Percentiles rank a stretch among this genome's conserved stretches.
These are phyloP conservation scores for Penicillium cataractarum DNA, from an alignment of 495 filamentous ascomycete genomes.

Conservation along the genomic window DNA sequence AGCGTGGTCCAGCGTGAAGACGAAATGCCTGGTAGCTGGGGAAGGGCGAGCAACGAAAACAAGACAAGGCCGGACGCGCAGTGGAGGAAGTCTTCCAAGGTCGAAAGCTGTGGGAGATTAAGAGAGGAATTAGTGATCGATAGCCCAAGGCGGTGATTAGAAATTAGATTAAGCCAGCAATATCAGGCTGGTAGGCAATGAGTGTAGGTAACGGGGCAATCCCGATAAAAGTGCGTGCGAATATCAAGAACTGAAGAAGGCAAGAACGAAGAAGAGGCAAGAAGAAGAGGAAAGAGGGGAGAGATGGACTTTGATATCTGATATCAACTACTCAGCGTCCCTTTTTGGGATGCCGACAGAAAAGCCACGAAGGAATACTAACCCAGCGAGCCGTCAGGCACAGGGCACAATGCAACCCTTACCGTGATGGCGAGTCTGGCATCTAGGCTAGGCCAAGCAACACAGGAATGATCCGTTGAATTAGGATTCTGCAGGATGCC, in stretches of 20 bases:
- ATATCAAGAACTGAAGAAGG: too few relatives aligned
- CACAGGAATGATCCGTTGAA: slow-evolving; percentile 54
- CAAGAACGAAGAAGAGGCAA: slow-evolving; percentile 16
- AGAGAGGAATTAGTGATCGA: slow-evolving; percentile 40
- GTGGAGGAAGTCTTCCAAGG: slow-evolving; percentile 39
- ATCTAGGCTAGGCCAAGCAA: slow-evolving; percentile 56
- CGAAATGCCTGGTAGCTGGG: slow-evolving; percentile 43
- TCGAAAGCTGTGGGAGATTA: slow-evolving; percentile 50
- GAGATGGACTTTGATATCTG: slow-evolving; percentile 33
- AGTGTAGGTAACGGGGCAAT: slow-evolving; percentile 17
- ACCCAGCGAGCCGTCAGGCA: slow-evolving; percentile 52
- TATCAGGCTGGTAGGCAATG: slow-evolving; percentile 11
- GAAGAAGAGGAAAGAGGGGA: slow-evolving; percentile 17
- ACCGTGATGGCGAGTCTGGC: slow-evolving; percentile 65
- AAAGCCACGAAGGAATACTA: slow-evolving; percentile 39
- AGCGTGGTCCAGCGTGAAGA: slow-evolving; percentile 46
- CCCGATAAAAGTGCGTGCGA: too few relatives aligned
- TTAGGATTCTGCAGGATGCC: slow-evolving; percentile 43
- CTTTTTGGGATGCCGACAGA: too few relatives aligned
- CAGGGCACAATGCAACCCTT: slow-evolving; percentile 62
- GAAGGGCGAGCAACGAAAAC: background rate
- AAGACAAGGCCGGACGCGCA: slow-evolving; percentile 45
- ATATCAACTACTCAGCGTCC: slow-evolving; percentile 31
- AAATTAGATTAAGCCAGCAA: slow-evolving; percentile 23
- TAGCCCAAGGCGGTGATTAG: slow-evolving; percentile 23